These are phyloP conservation scores for Suillus subalutaceus DNA, from an alignment of 768 basidiomycete genomes.

Conservation along the genomic window DNA sequence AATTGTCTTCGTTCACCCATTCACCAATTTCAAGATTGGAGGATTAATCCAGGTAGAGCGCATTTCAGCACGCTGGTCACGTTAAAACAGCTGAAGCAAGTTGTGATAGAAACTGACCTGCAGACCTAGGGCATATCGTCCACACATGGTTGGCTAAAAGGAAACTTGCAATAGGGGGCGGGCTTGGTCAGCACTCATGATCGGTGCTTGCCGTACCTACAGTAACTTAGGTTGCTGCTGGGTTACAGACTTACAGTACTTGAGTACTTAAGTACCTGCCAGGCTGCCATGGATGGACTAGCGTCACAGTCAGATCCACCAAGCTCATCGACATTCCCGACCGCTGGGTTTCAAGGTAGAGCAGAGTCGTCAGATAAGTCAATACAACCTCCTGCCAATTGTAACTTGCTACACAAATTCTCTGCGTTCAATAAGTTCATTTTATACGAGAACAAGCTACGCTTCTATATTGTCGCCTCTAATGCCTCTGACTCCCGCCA, in stretches of 20 bases:
- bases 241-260: too few relatives aligned
- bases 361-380: neutral
- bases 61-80: slow-evolving; percentile 29
- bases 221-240: too few relatives aligned
- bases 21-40: slow-evolving; percentile 48
- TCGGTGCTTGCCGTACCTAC: neutral
- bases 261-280: neutral
- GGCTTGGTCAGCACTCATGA: neutral
- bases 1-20: slow-evolving; percentile 64
- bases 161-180: neutral
- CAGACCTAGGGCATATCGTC: slow-evolving; percentile 59
- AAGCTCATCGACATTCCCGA: neutral
- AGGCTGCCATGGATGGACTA: neutral
- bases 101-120: slow-evolving; percentile 35
- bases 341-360: neutral
- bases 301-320: neutral
- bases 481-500: slow-evolving; percentile 88
- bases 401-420: slow-evolving; percentile 4
- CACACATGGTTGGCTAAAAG: slow-evolving; percentile 51
- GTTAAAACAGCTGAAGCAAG: neutral
- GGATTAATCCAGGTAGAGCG: slow-evolving; percentile 45
- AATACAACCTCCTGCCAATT: neutral
- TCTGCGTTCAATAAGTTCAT: slow-evolving; percentile 75
- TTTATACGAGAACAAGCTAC: slow-evolving; percentile 88
- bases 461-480: slow-evolving; percentile 91